Evolutionary conservation across 331 rosid species (phyloP).

Genomic region (Malus hybrid): DNA sequence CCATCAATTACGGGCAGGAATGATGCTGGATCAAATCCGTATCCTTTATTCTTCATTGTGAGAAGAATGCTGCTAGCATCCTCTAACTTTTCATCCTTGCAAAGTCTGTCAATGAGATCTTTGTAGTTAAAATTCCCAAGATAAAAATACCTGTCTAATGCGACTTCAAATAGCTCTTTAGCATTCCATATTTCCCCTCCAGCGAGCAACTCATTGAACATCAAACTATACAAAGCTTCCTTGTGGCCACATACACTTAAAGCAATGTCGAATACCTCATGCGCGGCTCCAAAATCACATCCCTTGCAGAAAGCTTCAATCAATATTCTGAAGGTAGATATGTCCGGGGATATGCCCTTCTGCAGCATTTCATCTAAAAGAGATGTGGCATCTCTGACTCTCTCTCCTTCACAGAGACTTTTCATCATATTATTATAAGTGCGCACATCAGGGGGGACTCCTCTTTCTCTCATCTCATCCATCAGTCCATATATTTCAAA

Average conservation of each 20-base stretch:
- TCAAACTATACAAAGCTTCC: constrained; percentile 70
- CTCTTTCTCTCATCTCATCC: constrained; percentile 91
- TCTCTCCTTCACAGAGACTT: constrained; percentile 74
- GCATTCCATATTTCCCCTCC: constrained; percentile 61
- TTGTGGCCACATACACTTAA: constrained; percentile 59
- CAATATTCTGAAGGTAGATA: constrained; percentile 65
- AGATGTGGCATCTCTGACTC: constrained; percentile 59
- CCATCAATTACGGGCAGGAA: constrained; percentile 81
- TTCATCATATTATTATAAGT: constrained; percentile 71
- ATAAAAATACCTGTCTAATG: constrained; percentile 50
- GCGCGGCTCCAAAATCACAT: constrained; percentile 51
- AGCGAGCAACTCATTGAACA: constrained; percentile 70
- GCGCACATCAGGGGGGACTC: constrained; percentile 53
- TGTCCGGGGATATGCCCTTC: constrained; percentile 62
- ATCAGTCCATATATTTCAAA: constrained; percentile 88
- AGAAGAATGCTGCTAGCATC: constrained; percentile 62
- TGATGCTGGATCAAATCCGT: constrained; percentile 60
- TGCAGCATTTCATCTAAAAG: constrained; percentile 87
- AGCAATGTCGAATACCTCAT: constrained; percentile 62
- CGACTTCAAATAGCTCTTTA: constrained; percentile 57
- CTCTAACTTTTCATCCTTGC: constrained; percentile 57
- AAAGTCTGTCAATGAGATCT: constrained; percentile 65
- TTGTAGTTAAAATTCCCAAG: constrained; percentile 59
- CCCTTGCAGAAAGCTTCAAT: constrained; percentile 67
- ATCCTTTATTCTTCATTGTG: constrained; percentile 54